These are phyloP conservation scores for Blastobotrys illinoisensis DNA, from an alignment of 1,139 yeast genomes.

Conservation along the genomic window DNA sequence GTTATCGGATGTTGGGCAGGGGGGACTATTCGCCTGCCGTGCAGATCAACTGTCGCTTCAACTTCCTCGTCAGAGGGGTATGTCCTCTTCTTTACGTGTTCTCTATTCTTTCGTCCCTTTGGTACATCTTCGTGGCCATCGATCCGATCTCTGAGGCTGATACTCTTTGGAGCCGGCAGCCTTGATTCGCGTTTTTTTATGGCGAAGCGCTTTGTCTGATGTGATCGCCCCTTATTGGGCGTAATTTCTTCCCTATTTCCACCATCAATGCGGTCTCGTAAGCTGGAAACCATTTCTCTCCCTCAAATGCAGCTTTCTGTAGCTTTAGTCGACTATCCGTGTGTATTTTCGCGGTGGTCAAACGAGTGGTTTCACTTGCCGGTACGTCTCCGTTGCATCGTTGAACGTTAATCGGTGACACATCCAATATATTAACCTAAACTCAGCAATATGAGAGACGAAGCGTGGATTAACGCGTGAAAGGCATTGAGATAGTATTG, in stretches of 20 bases:
- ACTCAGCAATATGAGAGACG: too few relatives aligned
- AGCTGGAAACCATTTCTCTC: background rate
- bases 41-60: too few relatives aligned
- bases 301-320: too few relatives aligned
- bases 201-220: background rate
- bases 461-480: too few relatives aligned
- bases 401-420: too few relatives aligned
- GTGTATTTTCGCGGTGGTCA: too few relatives aligned
- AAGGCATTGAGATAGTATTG: too few relatives aligned
- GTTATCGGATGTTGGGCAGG: slow-evolving; percentile 1
- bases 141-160: background rate
- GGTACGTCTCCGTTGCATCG: too few relatives aligned
- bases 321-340: background rate
- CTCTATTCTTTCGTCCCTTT: background rate
- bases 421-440: too few relatives aligned
- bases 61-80: too few relatives aligned
- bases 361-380: too few relatives aligned
- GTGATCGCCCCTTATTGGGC: background rate
- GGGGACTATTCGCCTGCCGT: background rate
- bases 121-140: background rate
- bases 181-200: background rate
- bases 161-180: background rate
- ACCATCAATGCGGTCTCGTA: background rate
- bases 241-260: background rate
- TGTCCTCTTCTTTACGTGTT: too few relatives aligned